Evolutionary conservation across 176 grass and related monocot genomes (phyloP).

Genomic region (Aegilops umbellulata): DNA sequence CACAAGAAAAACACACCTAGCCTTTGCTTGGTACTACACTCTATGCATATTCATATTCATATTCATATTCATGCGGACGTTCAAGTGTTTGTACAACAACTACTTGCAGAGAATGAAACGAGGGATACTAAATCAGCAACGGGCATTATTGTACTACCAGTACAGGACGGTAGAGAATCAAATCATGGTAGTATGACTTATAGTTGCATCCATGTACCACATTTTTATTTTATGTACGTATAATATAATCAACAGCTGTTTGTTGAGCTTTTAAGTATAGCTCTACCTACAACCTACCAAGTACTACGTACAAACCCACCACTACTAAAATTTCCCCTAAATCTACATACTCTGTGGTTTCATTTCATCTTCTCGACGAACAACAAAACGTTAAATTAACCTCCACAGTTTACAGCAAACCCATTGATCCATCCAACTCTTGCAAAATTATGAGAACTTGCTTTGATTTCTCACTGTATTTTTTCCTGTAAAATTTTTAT

Average conservation of each 20-base stretch:
- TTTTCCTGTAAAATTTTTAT: slow-evolving; percentile 27
- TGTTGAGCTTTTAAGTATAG: slow-evolving; percentile 28
- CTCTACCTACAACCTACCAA: slow-evolving; percentile 14
- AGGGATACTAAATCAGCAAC: neutral
- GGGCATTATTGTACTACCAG: neutral
- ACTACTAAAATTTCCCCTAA: neutral
- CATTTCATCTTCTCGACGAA: neutral
- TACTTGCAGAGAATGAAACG: neutral
- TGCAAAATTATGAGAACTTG: slow-evolving; percentile 2
- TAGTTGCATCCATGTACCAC: slow-evolving; percentile 11
- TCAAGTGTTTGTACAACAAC: neutral
- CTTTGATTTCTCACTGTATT: neutral
- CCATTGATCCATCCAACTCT: neutral
- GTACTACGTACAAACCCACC: neutral
- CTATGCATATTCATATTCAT: neutral
- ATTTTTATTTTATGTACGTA: neutral
- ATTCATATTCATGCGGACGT: neutral
- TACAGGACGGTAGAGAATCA: slow-evolving; percentile 4
- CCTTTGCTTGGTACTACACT: neutral
- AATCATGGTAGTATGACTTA: slow-evolving; percentile 11
- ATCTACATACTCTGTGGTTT: slow-evolving; percentile 5
- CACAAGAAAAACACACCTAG: neutral
- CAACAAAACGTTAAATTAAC: slow-evolving; percentile 6
- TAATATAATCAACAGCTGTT: neutral
- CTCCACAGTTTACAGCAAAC: slow-evolving; percentile 26